Base-by-base conservation (phyloP, 164 flowering plant genomes). In the Macadamia tetraphylla region DNA sequence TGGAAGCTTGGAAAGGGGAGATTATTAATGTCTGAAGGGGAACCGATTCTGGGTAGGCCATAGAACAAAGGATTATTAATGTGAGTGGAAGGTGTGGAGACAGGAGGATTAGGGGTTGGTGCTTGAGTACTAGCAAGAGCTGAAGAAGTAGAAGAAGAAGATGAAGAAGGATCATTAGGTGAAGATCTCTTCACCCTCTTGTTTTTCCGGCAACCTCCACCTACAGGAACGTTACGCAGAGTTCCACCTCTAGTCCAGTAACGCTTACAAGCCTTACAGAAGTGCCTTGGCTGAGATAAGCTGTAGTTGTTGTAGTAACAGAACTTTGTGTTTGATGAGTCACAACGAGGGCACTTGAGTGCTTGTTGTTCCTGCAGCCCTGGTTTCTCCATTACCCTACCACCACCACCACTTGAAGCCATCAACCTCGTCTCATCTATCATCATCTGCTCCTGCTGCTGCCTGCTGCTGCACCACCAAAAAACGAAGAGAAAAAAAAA, bases 221-320 rank as follows among this genome's bases (percentile, higher is more conserved):
- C 96, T 0, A 90, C 91, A 1, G 91, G 96, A 30, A 90, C 96
- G 65, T 90, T 90, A 42, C 96, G 77, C 1, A 90, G 74, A n/a
- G 96, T 88, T 1, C 96, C 96, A 5, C 96, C 96, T 51, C 87
- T 64, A 2, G 96, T 90, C 96, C 96, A 90, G 79, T 90, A 90
- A 6, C 96, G 80, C 78, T 86, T 88, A 43, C 96, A 90, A 30
- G 89, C 91, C 71, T 87, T 90, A 82, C 96, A 90, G 71, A 90
- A 90, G 75, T 90, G 90, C 48, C 96, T 70, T 0, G 96, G 96
- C 72, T 90, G 96, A 18, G 93, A 83, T 56, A 88, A 69, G 73
- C 89, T 88, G 86, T 90, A 90, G 83, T 90, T 89, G 85, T 89
- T 89, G 85, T 87, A 89, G 84, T 89, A 89, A 65, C 95, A 89